Base-by-base conservation (phyloP, 148 eudicot genomes). In the Fagopyrum esculentum region DNA sequence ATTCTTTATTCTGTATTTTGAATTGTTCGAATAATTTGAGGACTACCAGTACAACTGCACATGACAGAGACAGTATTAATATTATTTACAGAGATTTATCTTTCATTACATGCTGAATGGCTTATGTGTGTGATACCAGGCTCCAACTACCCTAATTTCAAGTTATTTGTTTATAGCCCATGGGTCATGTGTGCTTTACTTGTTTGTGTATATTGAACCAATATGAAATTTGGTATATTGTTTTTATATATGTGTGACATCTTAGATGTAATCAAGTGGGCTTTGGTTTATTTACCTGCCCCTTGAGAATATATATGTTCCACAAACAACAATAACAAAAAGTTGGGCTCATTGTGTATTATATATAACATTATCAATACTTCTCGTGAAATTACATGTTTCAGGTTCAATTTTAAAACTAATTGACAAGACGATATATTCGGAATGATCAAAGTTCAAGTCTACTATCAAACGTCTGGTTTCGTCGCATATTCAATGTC, bases 11-110 rank as follows among this genome's bases (percentile, higher is more conserved):
- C 16, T n/a, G 9, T 45, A 12, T 1, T 66, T 66, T 66, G 71
- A 66, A 66, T 35, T 35, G 3, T 2, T 66, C 17, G 47, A 66
- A 35, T 66, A 66, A 66, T 66, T 35, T 66, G 47, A 46, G 43
- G 45, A 43, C 46, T 43, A 43, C 71, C 7, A 66, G 71, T 66
- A 66, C 71, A 66, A 13, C 71, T 40, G 46, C 71, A 66, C 71
- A 66, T 66, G 71, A 40, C 47, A 43, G 71, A 10, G 15, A 26
- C 15, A 26, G n/a, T 3, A 16, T 13, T 54, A 13, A 16, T 16
- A 13, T 4, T 57, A 5, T 48, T 48, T 48, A 48, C 10, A 5
- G 9, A 48, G 52, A 12, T 8, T 9, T 49, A 49, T 6, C 3
- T 49, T 49, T 49, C 12, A 8, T 19, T 2, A 40, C 19, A 12